Conservation (phyloP, 331 rosid species). For the Quercus phellos region DNA sequence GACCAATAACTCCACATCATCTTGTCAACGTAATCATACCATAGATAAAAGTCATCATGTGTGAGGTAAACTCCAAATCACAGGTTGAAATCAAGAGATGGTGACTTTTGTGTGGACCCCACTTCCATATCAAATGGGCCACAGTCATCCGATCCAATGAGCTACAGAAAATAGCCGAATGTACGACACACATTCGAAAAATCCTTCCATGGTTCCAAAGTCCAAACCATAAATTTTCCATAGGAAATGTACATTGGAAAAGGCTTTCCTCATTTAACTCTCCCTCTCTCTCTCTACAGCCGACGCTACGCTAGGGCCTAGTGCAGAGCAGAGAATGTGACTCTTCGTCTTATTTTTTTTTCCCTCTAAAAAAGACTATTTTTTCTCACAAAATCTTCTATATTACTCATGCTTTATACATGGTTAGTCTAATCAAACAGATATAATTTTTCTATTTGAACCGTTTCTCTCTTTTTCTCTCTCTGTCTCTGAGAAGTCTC, state of each 20-base stretch:
- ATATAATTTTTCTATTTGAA: conserved; percentile 8
- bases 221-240: not conserved
- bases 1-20: no score
- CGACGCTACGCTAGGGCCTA: not conserved
- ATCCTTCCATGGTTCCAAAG: not conserved
- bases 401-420: conserved; percentile 8
- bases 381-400: conserved; percentile 9
- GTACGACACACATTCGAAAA: conserved; percentile 9
- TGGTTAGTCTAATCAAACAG: conserved; percentile 21
- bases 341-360: not conserved
- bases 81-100: no score
- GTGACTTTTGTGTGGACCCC: no score
- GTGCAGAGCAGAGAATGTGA: conserved; percentile 1
- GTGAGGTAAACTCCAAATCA: no score
- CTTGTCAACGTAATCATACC: no score
- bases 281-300: not conserved
- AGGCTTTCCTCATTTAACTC: not conserved
- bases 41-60: no score
- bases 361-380: not conserved
- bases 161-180: not conserved
- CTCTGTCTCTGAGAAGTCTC: conserved; percentile 1
- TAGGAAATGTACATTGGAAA: conserved; percentile 1
- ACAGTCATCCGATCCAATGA: not conserved
- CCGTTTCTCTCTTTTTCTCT: not conserved
- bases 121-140: not conserved